A percentile compares a stretch with the other conserved stretches of the same genome.
phyloP scores from a whole-genome alignment of 2,329 filamentous ascomycete species.

The Cephalotrichum gorgonifer region DNA sequence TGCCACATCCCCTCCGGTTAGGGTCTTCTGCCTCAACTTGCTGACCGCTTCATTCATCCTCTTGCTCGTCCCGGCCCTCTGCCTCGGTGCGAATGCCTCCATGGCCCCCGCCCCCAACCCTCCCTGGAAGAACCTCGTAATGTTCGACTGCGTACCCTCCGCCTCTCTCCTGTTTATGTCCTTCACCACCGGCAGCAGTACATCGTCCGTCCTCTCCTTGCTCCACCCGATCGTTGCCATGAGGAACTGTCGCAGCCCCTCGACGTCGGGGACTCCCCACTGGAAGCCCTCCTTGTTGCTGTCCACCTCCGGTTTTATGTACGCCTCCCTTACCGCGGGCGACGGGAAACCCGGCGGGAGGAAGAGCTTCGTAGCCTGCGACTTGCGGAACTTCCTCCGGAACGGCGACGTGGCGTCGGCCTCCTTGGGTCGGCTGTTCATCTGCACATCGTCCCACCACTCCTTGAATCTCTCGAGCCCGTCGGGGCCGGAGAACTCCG shows the following conservation, averaged over 20 bases:
- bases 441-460: conserved; percentile 80
- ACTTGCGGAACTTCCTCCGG: conserved; percentile 74
- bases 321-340: conserved; percentile 68
- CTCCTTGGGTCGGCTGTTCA: conserved; percentile 51
- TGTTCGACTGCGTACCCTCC: conserved; percentile 92
- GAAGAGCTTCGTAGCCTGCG: conserved; percentile 76
- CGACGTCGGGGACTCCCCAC: conserved; percentile 92
- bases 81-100: conserved; percentile 61
- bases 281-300: conserved; percentile 67
- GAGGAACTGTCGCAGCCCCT: conserved; percentile 71
- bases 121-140: conserved; percentile 85
- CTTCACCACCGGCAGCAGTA: conserved; percentile 85
- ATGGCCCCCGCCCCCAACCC: conserved; percentile 56
- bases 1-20: not conserved
- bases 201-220: conserved; percentile 85
- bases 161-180: conserved; percentile 86
- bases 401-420: conserved; percentile 53
- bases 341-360: conserved; percentile 73
- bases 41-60: conserved; percentile 68
- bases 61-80: conserved; percentile 53
- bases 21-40: conserved; percentile 37
- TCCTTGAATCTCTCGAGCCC: conserved; percentile 66
- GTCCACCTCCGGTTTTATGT: conserved; percentile 80
- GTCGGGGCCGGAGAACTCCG: conserved; percentile 61
- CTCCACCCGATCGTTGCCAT: conserved; percentile 92